These are phyloP conservation scores for Aspergillus indologenus DNA, from an alignment of 495 filamentous ascomycete genomes.

Conservation along the genomic window DNA sequence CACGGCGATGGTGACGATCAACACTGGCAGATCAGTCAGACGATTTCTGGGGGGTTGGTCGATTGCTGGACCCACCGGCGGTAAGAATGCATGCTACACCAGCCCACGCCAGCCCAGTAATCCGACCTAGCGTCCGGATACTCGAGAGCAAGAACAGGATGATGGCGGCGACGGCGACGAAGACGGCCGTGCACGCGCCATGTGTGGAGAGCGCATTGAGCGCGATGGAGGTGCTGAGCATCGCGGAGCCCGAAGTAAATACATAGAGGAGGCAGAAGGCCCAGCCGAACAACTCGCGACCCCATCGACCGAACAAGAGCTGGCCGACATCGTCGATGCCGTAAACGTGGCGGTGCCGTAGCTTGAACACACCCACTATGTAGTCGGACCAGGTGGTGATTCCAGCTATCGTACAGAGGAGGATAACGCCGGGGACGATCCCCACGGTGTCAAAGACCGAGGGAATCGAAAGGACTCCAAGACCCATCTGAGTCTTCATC, in stretches of 20 bases:
- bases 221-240: slow-evolving; percentile 53
- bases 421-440: slow-evolving; percentile 49
- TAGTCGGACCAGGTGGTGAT: slow-evolving; percentile 67
- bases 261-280: slow-evolving; percentile 35
- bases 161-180: slow-evolving; percentile 35
- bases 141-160: slow-evolving; percentile 31
- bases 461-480: slow-evolving; percentile 10
- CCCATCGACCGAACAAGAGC: slow-evolving; percentile 57
- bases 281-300: slow-evolving; percentile 55
- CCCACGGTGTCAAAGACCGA: slow-evolving; percentile 50
- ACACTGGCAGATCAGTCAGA: slow-evolving; percentile 46
- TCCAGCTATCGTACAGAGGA: slow-evolving; percentile 50
- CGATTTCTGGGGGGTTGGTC: background rate
- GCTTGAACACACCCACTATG: slow-evolving; percentile 65
- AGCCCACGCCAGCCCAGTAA: slow-evolving; percentile 39
- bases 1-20: slow-evolving; percentile 67
- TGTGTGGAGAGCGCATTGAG: slow-evolving; percentile 63
- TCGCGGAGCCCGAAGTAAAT: background rate
- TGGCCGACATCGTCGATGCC: slow-evolving; percentile 63
- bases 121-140: slow-evolving; percentile 38
- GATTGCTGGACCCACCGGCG: slow-evolving; percentile 24
- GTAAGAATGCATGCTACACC: slow-evolving; percentile 36
- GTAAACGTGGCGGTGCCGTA: slow-evolving; percentile 59
- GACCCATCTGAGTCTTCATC: background rate
- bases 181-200: slow-evolving; percentile 57